Conservation (phyloP, 176 grass and related monocot genomes). For the Aechmea fasciata region DNA sequence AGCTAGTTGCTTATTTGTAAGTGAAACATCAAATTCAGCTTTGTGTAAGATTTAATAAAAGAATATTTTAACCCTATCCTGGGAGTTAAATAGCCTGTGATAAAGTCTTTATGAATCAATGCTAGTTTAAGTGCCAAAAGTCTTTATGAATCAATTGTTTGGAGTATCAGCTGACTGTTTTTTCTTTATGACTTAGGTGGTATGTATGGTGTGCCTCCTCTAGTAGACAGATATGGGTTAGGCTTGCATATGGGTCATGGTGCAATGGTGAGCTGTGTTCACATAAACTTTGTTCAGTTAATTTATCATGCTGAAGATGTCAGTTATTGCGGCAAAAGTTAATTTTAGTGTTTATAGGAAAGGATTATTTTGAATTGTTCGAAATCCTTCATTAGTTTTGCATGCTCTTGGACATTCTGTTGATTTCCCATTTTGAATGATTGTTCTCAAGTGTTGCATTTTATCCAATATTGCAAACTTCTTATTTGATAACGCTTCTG, state of each 20-base stretch:
- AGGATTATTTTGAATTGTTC: background rate
- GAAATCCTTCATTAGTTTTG: background rate
- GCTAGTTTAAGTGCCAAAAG: too few relatives aligned
- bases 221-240: slow-evolving; percentile 62
- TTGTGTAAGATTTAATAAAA: too few relatives aligned
- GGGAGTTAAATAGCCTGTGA: too few relatives aligned
- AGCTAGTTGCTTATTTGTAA: too few relatives aligned
- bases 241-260: slow-evolving; percentile 38
- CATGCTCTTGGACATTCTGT: too few relatives aligned
- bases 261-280: slow-evolving; percentile 43
- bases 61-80: too few relatives aligned
- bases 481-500: background rate
- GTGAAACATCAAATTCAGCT: too few relatives aligned
- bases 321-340: background rate
- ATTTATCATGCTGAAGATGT: slow-evolving; percentile 6
- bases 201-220: slow-evolving; percentile 60
- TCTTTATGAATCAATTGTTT: background rate
- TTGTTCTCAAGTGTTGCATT: background rate
- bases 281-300: background rate
- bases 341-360: background rate
- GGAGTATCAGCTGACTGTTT: slow-evolving; percentile 1
- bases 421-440: background rate
- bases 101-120: too few relatives aligned
- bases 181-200: slow-evolving; percentile 42
- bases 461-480: slow-evolving; percentile 6